Percentiles rank a stretch among this genome's conserved stretches.
phyloP scores from a whole-genome alignment of 768 basidiomycete species.

The Kwoniella sp. region DNA sequence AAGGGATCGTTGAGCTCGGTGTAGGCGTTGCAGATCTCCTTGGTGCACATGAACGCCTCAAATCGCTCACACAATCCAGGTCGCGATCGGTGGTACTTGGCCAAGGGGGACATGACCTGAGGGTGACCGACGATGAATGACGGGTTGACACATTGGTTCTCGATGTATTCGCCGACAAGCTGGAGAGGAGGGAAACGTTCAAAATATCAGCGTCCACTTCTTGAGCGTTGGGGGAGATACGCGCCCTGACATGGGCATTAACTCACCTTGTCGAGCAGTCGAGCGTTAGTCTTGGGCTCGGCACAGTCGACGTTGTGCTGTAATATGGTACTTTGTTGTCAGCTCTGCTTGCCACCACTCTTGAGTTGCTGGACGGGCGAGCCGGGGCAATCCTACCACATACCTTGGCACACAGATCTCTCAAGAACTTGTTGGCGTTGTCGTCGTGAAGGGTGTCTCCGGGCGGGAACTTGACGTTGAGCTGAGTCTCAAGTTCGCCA shows the following conservation, averaged over 20 bases:
- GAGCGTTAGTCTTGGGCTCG: constrained; percentile 91
- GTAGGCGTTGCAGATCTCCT: constrained; percentile 98
- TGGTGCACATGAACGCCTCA: constrained; percentile 96
- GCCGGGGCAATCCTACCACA: constrained; percentile 9
- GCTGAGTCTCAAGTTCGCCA: constrained; percentile 88
- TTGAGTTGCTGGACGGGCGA: too few relatives aligned
- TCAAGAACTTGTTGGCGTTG: constrained; percentile 84
- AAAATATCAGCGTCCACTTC: not conserved
- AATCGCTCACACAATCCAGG: constrained; percentile 98
- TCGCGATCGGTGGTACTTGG: constrained; percentile 96
- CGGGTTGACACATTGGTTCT: constrained; percentile 92
- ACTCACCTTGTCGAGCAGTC: constrained; percentile 86
- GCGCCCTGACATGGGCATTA: not conserved
- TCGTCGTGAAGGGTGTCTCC: constrained; percentile 85
- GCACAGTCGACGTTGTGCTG: constrained; percentile 96
- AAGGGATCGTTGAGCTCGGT: constrained; percentile 97
- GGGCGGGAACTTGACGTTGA: constrained; percentile 86
- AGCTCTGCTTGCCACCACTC: too few relatives aligned
- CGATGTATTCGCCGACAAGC: constrained; percentile 98
- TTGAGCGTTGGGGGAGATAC: not conserved
- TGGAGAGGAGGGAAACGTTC: constrained; percentile 43
- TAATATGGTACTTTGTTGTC: not conserved
- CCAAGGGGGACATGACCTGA: constrained; percentile 98
- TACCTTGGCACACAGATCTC: constrained; percentile 82
- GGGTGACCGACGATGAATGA: constrained; percentile 99